Evolutionary conservation across 208 protist species (phyloP).

Genomic region (Crithidia brevicula): DNA sequence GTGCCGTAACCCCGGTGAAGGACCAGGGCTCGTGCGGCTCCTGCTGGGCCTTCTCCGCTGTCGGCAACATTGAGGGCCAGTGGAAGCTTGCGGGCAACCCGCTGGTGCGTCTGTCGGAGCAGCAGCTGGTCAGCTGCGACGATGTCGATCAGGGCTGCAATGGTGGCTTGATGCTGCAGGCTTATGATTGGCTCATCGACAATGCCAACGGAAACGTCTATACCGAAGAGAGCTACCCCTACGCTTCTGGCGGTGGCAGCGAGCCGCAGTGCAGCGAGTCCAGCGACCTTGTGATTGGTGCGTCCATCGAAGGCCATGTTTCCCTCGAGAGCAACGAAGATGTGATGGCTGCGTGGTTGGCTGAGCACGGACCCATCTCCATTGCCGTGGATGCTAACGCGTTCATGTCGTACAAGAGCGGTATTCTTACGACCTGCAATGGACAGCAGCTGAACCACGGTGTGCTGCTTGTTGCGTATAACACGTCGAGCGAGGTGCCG

Average conservation of each 20-base stretch:
- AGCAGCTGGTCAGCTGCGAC: constrained; percentile 95
- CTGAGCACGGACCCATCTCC: constrained; percentile 71
- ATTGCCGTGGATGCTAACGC: constrained; percentile 85
- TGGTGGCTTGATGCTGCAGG: constrained; percentile 89
- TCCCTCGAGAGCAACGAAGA: constrained; percentile 64
- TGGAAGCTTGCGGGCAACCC: constrained; percentile 58
- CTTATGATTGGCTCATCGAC: constrained; percentile 71
- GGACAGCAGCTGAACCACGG: constrained; percentile 67
- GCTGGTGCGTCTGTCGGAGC: constrained; percentile 87
- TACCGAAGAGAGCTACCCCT: constrained; percentile 84
- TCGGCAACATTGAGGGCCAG: constrained; percentile 74
- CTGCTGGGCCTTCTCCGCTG: constrained; percentile 95
- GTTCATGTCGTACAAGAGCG: constrained; percentile 61
- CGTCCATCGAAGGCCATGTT: constrained; percentile 55
- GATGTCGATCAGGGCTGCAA: constrained; percentile 78
- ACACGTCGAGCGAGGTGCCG: constrained; percentile 35
- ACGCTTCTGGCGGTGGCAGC: constrained; percentile 55
- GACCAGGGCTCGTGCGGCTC: constrained; percentile 95
- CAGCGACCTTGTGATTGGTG: constrained; percentile 49
- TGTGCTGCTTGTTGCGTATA: constrained; percentile 74
- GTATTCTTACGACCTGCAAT: constrained; percentile 59
- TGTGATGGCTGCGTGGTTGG: constrained; percentile 70
- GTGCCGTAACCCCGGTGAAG: constrained; percentile 93
- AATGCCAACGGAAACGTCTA: constrained; percentile 66
- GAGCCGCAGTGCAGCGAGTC: constrained; percentile 43